Evolutionary conservation across 192 early-diverging fungal genomes (phyloP).

Genomic region (Podila horticola): DNA sequence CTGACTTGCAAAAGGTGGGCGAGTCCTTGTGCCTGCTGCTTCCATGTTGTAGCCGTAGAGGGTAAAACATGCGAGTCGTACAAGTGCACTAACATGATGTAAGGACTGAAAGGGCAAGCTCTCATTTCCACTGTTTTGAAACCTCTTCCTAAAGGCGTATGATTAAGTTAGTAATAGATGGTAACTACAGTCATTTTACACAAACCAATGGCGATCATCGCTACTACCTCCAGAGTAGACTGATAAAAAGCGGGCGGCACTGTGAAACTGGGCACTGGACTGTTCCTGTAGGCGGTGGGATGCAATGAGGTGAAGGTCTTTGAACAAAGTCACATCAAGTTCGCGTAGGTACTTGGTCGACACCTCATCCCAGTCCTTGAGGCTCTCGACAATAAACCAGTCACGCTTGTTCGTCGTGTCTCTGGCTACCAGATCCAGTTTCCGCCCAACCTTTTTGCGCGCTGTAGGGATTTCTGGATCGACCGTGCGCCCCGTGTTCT

Average conservation of each 20-base stretch:
- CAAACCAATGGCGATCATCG: too few relatives aligned
- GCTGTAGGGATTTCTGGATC: constrained; percentile 16
- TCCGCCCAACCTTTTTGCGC: constrained; percentile 33
- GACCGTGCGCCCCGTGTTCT: constrained; percentile 10
- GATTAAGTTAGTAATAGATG: neutral
- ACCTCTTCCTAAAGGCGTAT: constrained; percentile 1
- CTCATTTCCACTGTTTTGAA: constrained; percentile 17
- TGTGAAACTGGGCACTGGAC: constrained; percentile 8
- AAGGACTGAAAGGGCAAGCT: neutral
- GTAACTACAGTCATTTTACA: too few relatives aligned
- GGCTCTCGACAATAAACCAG: constrained; percentile 33
- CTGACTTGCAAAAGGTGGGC: constrained; percentile 10
- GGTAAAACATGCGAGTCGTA: constrained; percentile 1
- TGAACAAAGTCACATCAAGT: constrained; percentile 33
- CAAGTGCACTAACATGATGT: constrained; percentile 9
- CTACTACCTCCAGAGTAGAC: constrained; percentile 52
- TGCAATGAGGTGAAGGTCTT: constrained; percentile 37
- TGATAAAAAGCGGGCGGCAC: constrained; percentile 32
- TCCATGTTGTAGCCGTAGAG: constrained; percentile 1
- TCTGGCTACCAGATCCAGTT: constrained; percentile 34
- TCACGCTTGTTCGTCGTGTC: constrained; percentile 27
- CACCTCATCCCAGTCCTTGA: constrained; percentile 40
- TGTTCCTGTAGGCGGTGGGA: constrained; percentile 40
- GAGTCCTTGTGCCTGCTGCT: constrained; percentile 8
- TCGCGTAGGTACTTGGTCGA: constrained; percentile 39